Evolutionary conservation across 257 asterid genomes (phyloP).

Genomic region (Przewalskia tangutica): DNA sequence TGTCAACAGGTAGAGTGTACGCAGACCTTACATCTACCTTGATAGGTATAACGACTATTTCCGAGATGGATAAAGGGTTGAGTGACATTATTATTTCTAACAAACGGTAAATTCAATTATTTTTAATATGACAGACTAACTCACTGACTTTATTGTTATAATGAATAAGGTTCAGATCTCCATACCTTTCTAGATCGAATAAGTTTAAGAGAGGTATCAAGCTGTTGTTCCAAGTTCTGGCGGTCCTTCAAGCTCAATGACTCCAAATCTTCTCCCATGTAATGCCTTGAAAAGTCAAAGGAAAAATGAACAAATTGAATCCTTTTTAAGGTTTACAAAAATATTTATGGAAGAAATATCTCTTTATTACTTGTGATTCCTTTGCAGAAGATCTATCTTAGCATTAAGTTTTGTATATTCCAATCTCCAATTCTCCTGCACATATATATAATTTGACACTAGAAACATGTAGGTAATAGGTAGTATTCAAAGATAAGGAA

Average conservation of each 20-base stretch:
- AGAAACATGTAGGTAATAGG: no score
- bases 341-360: not conserved
- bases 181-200: constrained; percentile 26
- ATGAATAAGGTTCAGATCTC: not conserved
- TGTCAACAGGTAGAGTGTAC: no score
- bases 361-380: constrained; percentile 22
- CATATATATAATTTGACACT: no score
- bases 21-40: no score
- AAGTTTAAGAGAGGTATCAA: constrained; percentile 31
- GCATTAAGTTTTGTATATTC: constrained; percentile 27
- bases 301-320: not conserved
- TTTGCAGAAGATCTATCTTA: constrained; percentile 28
- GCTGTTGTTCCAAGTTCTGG: constrained; percentile 38
- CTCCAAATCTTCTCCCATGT: constrained; percentile 39
- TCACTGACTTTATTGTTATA: not conserved
- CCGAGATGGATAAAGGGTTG: not conserved
- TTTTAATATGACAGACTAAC: no score
- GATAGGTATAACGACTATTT: no score
- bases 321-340: no score
- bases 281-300: constrained; percentile 16
- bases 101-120: no score
- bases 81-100: not conserved
- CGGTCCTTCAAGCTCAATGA: constrained; percentile 23
- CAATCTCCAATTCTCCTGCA: constrained; percentile 17
- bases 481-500: no score